Evolutionary conservation across 371 early-diverging fungal genomes (phyloP), one percentile per base, ranked within the genome.

Genomic region (Mortierella sp.): DNA sequence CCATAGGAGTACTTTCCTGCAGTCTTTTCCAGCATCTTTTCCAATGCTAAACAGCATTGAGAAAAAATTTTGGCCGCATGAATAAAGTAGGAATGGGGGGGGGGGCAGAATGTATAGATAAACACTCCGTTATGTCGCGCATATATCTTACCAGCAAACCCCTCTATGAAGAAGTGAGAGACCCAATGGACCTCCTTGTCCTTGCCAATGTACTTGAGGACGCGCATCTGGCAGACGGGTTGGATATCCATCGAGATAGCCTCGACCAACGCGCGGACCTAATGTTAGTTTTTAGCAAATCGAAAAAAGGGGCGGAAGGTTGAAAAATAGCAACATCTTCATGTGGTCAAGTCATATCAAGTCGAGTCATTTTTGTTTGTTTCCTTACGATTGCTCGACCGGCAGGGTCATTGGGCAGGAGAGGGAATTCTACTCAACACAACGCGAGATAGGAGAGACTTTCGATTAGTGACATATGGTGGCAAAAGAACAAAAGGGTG

Each of bases 201-300:
- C 0, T 89, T 86, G 26, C 81, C 90, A 16, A 91, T 80, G 64
- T 91, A 87, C 58, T 89, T 86, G 47, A 94, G 65, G 0, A 97
- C 91, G 8, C 91, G 80, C 66, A 94, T 79, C 79, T 95, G 95
- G 74, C 96, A 95, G 43, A 97, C 71, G 4, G 98, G 98, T 80
- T 97, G 97, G 53, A 93, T 97, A 77, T 97, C 98, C 82, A 93
- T 89, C 26, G 90, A 93, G 39, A 98, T 92, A 10, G 91, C 87
- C 43, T 88, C 84, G 26, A 90, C 89, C 37, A 98, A 86, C 1
- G 91, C 89, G n/a, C 96, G 90, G 55, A 94, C 96, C 79, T 91
- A 44, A 45, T 37, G 37, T n/a, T 10, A 47, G 29, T 26, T 26
- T 48, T 2, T 34, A 66, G 40, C 50, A 43, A 31, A 34, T 13